These are phyloP conservation scores for Kazachstania africana DNA, from an alignment of 805 yeast genomes.

Conservation along the genomic window DNA sequence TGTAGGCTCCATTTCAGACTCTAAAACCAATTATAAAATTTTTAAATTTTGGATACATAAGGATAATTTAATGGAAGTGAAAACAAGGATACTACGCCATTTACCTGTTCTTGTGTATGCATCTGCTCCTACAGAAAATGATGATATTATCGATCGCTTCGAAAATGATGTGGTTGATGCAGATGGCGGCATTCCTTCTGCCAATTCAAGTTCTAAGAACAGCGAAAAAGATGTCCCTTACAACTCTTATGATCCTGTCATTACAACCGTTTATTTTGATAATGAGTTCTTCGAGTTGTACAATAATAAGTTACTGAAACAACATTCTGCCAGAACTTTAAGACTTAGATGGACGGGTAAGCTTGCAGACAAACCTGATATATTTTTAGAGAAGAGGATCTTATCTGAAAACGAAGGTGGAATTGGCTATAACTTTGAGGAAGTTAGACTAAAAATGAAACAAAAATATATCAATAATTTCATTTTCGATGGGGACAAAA, in stretches of 20 bases:
- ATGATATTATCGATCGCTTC: slow-evolving; percentile 17
- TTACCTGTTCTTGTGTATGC: slow-evolving; percentile 80
- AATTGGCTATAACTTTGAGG: slow-evolving; percentile 41
- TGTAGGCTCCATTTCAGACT: slow-evolving; percentile 21
- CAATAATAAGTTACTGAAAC: slow-evolving; percentile 68
- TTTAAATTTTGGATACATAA: slow-evolving; percentile 94
- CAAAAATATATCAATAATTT: slow-evolving; percentile 74
- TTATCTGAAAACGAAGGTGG: slow-evolving; percentile 40
- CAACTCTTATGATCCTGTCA: slow-evolving; percentile 59
- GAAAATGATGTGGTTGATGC: slow-evolving; percentile 18
- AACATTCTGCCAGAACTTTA: slow-evolving; percentile 57
- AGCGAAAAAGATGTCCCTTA: slow-evolving; percentile 18
- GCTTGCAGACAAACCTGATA: slow-evolving; percentile 62
- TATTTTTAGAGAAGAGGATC: slow-evolving; percentile 68
- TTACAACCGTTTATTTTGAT: slow-evolving; percentile 83
- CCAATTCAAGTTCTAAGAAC: slow-evolving; percentile 35
- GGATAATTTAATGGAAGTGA: slow-evolving; percentile 94
- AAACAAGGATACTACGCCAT: slow-evolving; percentile 87
- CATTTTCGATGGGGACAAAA: slow-evolving; percentile 38
- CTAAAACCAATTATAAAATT: slow-evolving; percentile 37
- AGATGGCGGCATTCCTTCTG: slow-evolving; percentile 15
- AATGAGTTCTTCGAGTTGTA: slow-evolving; percentile 73
- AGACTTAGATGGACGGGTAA: slow-evolving; percentile 89
- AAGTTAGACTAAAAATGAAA: slow-evolving; percentile 57
- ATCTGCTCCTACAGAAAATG: slow-evolving; percentile 26